phyloP scores from a whole-genome alignment of 2,329 filamentous ascomycete genomes.

The Epichloe glyceriae region DNA sequence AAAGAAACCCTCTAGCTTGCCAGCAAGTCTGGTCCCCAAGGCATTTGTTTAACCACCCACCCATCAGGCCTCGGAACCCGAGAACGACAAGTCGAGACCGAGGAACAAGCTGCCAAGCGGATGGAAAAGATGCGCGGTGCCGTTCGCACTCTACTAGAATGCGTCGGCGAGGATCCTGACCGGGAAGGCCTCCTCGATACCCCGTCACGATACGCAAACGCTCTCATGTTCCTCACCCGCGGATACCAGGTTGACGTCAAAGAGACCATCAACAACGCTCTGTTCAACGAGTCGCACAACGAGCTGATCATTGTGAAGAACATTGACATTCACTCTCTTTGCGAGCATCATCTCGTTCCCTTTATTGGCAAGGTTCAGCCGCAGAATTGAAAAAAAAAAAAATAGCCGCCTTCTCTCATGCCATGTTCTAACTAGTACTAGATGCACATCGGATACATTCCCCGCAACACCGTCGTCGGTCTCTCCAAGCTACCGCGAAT shows the following conservation, averaged over 20 bases:
- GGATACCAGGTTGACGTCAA: constrained; percentile 91
- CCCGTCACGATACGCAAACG: constrained; percentile 84
- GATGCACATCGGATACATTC: constrained; percentile 99
- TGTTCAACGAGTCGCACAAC: constrained; percentile 94
- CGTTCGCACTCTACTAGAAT: constrained; percentile 54
- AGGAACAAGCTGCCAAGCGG: constrained; percentile 30
- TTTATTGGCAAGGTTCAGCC: constrained; percentile 80
- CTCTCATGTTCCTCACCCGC: constrained; percentile 90
- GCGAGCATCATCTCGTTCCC: constrained; percentile 94
- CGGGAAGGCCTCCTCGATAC: constrained; percentile 52
- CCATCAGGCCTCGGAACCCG: constrained; percentile 48
- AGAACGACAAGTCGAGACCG: constrained; percentile 43
- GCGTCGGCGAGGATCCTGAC: constrained; percentile 54
- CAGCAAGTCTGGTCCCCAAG: no score
- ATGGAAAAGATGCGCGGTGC: constrained; percentile 47
- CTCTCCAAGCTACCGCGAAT: constrained; percentile 92
- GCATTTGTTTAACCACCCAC: no score
- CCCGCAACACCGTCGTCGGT: constrained; percentile 78
- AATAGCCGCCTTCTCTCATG: background rate
- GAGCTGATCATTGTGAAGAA: constrained; percentile 97
- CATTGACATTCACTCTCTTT: constrained; percentile 87
- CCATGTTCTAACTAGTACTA: constrained; percentile 20
- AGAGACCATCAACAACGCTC: constrained; percentile 83
- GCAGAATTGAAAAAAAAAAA: no score
- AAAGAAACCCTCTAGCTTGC: background rate